Evolutionary conservation across 1,139 yeast genomes (phyloP).

Genomic region (Kodamaea plutei): DNA sequence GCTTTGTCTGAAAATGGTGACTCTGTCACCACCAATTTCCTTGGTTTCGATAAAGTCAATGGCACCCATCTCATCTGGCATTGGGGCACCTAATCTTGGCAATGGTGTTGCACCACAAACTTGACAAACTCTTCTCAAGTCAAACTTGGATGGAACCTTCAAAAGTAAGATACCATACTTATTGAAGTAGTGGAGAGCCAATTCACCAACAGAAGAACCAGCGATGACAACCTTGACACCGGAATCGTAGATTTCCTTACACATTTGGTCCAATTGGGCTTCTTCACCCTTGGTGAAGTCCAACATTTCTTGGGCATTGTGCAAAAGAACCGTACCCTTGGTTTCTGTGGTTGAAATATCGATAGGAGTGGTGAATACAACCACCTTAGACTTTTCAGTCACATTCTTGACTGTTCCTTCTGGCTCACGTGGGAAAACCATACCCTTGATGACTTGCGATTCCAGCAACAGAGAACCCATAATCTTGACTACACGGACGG

Average conservation of each 20-base stretch:
- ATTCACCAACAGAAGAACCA: slow-evolving; percentile 88
- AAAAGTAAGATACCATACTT: slow-evolving; percentile 80
- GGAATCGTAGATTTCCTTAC: slow-evolving; percentile 76
- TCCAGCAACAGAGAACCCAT: slow-evolving; percentile 82
- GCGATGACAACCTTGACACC: slow-evolving; percentile 89
- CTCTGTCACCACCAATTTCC: slow-evolving; percentile 97
- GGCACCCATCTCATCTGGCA: slow-evolving; percentile 89
- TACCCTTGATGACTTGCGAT: slow-evolving; percentile 86
- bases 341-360: slow-evolving; percentile 95
- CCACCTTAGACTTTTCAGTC: slow-evolving; percentile 67
- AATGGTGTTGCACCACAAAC: slow-evolving; percentile 98
- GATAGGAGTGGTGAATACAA: slow-evolving; percentile 87
- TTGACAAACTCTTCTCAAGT: slow-evolving; percentile 86
- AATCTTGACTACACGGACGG: slow-evolving; percentile 89
- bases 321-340: slow-evolving; percentile 92
- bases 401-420: slow-evolving; percentile 80
- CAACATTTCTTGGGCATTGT: slow-evolving; percentile 95
- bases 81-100: slow-evolving; percentile 93
- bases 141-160: slow-evolving; percentile 91
- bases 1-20: slow-evolving; percentile 81
- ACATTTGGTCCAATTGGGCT: slow-evolving; percentile 81
- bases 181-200: slow-evolving; percentile 89
- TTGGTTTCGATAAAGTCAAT: slow-evolving; percentile 85
- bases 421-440: slow-evolving; percentile 97
- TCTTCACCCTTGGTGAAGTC: slow-evolving; percentile 96